A percentile compares a stretch with the other conserved stretches of the same genome.
Conservation (phyloP, 1,139 yeast species). For the Nematodospora anomalae region DNA sequence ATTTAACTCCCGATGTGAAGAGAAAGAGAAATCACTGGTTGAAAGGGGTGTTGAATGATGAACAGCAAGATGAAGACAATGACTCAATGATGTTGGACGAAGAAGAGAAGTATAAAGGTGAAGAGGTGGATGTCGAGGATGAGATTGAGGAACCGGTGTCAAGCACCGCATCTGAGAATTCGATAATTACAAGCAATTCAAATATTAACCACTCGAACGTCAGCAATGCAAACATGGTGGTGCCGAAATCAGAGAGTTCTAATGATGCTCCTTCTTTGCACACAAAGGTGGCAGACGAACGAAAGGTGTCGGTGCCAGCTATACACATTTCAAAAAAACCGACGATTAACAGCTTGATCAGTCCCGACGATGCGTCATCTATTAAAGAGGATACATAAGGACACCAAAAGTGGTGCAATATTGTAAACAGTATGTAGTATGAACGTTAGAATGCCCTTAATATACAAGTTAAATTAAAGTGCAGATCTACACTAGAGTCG, state of each 20-base stretch:
- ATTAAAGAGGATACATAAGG: background rate
- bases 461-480: too few species aligned
- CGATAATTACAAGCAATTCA: background rate
- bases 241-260: background rate
- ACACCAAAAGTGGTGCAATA: too few species aligned
- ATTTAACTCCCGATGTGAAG: too few species aligned
- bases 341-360: constrained; percentile 33
- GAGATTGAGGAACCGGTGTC: background rate
- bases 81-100: background rate
- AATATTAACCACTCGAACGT: background rate
- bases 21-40: constrained; percentile 15
- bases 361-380: constrained; percentile 18
- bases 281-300: background rate
- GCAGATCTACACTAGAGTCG: too few species aligned
- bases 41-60: constrained; percentile 18
- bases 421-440: too few species aligned
- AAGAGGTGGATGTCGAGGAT: background rate
- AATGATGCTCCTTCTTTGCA: background rate
- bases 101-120: too few species aligned
- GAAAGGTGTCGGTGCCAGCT: background rate
- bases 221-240: too few species aligned
- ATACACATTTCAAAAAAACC: constrained; percentile 26
- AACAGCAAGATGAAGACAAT: constrained; percentile 6
- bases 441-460: too few species aligned
- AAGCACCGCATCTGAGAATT: background rate